phyloP scores from a whole-genome alignment of 306 rosid genomes.

The Urtica urens region DNA sequence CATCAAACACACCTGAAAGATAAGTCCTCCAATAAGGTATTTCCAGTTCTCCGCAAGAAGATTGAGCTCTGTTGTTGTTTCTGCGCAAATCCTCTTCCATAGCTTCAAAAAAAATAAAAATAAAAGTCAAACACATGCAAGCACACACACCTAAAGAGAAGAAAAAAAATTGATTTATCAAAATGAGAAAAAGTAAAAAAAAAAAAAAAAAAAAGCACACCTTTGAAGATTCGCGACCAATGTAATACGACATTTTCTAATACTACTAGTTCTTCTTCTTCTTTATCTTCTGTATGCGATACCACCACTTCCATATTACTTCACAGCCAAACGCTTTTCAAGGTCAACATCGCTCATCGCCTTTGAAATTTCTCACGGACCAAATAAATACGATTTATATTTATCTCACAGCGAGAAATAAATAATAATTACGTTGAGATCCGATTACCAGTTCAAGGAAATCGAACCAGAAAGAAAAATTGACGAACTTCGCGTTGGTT shows the following conservation, averaged over 20 bases:
- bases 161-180: background rate
- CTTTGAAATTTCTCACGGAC: background rate
- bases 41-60: slow-evolving; percentile 80
- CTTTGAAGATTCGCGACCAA: slow-evolving; percentile 98
- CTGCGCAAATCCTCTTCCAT: slow-evolving; percentile 72
- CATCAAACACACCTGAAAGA: slow-evolving; percentile 52
- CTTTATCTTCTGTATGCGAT: slow-evolving; percentile 16
- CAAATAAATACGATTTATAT: background rate
- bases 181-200: background rate
- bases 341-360: slow-evolving; percentile 50
- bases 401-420: background rate
- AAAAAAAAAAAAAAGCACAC: slow-evolving; percentile 17
- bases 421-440: background rate
- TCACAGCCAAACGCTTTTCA: slow-evolving; percentile 36
- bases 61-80: slow-evolving; percentile 60
- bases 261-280: slow-evolving; percentile 21
- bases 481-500: background rate
- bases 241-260: slow-evolving; percentile 68
- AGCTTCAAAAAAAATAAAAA: slow-evolving; percentile 36
- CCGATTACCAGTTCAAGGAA: background rate
- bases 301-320: slow-evolving; percentile 74
- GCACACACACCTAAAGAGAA: slow-evolving; percentile 6
- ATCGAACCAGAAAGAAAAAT: background rate
- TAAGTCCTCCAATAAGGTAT: slow-evolving; percentile 66
- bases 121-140: slow-evolving; percentile 17